Evolutionary conservation across 257 asterid species (phyloP), one percentile per base, ranked within the genome.

Genomic region (Buddleja alternifolia): DNA sequence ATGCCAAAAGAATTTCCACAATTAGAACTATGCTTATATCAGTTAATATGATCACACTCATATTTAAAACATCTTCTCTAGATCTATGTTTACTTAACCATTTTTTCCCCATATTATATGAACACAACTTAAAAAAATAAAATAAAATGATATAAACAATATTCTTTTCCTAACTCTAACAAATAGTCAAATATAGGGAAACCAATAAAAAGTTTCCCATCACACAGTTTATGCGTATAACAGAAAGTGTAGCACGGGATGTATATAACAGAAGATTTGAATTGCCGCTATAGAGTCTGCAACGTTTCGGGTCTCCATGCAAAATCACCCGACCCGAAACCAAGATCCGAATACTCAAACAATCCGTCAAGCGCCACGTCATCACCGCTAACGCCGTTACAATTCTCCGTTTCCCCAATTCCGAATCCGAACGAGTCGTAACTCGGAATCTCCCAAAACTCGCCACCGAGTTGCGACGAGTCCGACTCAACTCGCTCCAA

Each of bases 271-370:
- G n/a, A n/a, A n/a, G n/a, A n/a, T n/a, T n/a, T n/a, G n/a, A n/a
- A n/a, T n/a, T n/a, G n/a, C n/a, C n/a, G n/a, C 75, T 84, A 86
- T 47, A 78, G 82, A 7, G 90, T 85, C 65, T 88, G 93, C 64
- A 84, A 66, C 23, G 82, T 77, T 46, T 78, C 92, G 58, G 88
- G 84, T 46, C 82, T 70, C 77, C 82, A 65, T 0, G 68, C 37
- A n/a, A 61, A 47, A 51, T 69, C 84, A 25, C 72, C 58, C 51
- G 78, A 72, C 72, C 82, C 80, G 16, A 72, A 69, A 23, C 73
- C 78, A 14, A 67, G 2, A 53, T 78, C 84, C 73, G 82, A 73
- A 66, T 75, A 29, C 44, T 82, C 87, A 32, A 79, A 82, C 72
- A 82, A 76, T n/a, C 84, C 82, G 47, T 79, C 87, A 4, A 79